A percentile compares a stretch with the other conserved stretches of the same genome.
Conservation (phyloP, 768 basidiomycete species). For the Crassisporium funariophilum region DNA sequence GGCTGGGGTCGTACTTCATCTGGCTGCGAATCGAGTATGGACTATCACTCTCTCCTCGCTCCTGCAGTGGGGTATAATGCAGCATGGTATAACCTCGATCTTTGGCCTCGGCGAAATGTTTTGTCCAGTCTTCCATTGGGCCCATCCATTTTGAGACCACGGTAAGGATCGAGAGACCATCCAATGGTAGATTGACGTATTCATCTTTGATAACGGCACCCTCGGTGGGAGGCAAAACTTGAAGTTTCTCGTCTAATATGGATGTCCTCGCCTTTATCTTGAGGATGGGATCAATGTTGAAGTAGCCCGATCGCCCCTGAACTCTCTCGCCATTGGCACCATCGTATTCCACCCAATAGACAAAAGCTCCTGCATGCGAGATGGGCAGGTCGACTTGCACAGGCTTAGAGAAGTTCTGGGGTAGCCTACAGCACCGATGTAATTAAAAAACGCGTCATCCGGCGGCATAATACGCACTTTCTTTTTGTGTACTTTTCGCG, state of each 20-base stretch:
- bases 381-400: conserved; percentile 95
- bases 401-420: conserved; percentile 84
- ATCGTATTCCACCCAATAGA: conserved; percentile 94
- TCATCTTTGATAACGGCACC: conserved; percentile 57
- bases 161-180: conserved; percentile 87
- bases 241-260: conserved; percentile 62
- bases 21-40: conserved; percentile 96
- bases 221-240: conserved; percentile 51
- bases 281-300: conserved; percentile 94
- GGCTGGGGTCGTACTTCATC: conserved; percentile 73
- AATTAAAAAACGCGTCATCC: conserved; percentile 19
- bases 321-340: conserved; percentile 61
- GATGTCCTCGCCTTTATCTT: conserved; percentile 69
- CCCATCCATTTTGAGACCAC: conserved; percentile 99
- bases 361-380: conserved; percentile 94
- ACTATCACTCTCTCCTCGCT: conserved; percentile 84
- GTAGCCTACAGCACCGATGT: conserved; percentile 54
- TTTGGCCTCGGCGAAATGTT: conserved; percentile 80
- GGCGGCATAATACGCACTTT: conserved; percentile 51
- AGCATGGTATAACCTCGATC: conserved; percentile 97
- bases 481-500: conserved; percentile 75
- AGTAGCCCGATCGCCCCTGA: conserved; percentile 88
- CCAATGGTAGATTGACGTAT: conserved; percentile 73
- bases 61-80: conserved; percentile 95
- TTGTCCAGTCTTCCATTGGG: conserved; percentile 71